Base-by-base conservation (phyloP, 1,139 yeast genomes). In the Sugiyamaella neomexicana region DNA sequence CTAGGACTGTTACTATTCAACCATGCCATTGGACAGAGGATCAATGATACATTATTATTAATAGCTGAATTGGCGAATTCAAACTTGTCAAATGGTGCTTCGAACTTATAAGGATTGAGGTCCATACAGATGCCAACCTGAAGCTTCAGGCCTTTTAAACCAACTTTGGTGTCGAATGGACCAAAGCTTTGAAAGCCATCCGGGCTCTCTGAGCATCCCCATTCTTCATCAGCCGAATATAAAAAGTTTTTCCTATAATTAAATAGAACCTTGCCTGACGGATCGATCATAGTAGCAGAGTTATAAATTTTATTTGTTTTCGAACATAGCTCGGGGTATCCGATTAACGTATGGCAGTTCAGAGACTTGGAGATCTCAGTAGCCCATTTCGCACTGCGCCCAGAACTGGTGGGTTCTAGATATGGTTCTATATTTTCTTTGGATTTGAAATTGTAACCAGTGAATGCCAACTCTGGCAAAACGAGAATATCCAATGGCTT, bases 51-150 rank as follows among this genome's bases (percentile, higher is more conserved):
- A 15, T 72, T 66, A 51, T 82, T 77, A 1, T 71, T 64, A 34
- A 74, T 68, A 56, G 89, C 83, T 51, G 77, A 74, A 29, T 71
- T 67, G 0, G 91, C 79, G 69, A 88, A 89, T 67, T 91, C 97
- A 67, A 79, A 89, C 36, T 75, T 77, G 42, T 79, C 76, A 70
- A 88, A 89, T 1, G 95, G 90, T 1, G 96, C 90, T 60, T 80
- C 76, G 67, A 90, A 91, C 66, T 86, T 79, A 68, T 88, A 86
- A 0, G 97, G 97, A 67, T 89, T 90, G 59, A 91, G 71, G 69
- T 90, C 98, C 98, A 90, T 91, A 68, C 97, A 91, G n/a, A 91
- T 89, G 0, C 97, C 97, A 55, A 90, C 76, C 44, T 83, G 79
- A 0, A 86, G 72, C 10, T 69, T 60, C 6, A 57, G 15, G 10